Percentiles rank a stretch among this genome's conserved stretches.
Conservation (phyloP, 2,329 filamentous ascomycete genomes). For the Byssochlamys sp. region DNA sequence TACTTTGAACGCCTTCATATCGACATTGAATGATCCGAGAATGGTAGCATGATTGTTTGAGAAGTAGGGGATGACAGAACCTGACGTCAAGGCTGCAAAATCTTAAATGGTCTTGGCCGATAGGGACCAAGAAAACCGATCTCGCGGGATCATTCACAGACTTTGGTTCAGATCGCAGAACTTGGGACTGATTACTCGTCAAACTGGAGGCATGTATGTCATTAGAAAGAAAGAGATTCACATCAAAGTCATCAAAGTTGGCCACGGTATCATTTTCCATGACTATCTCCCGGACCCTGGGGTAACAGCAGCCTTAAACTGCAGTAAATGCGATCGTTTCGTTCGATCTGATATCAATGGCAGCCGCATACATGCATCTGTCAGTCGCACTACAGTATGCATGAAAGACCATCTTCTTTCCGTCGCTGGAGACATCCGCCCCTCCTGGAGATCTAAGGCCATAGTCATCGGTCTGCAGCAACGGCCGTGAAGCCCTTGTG, state of each 20-base stretch:
- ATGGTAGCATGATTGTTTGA: too few relatives aligned
- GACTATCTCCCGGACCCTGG: neutral
- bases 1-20: neutral
- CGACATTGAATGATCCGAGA: too few relatives aligned
- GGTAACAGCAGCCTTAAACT: neutral
- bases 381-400: constrained; percentile 13
- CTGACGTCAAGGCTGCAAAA: neutral
- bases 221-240: neutral
- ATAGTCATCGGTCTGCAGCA: constrained; percentile 25
- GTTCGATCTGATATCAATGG: constrained; percentile 13
- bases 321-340: constrained; percentile 3
- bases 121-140: neutral
- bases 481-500: constrained; percentile 17
- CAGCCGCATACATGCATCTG: constrained; percentile 19
- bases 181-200: neutral
- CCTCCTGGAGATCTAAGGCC: constrained; percentile 17
- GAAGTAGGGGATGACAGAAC: too few relatives aligned
- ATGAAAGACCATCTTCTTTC: constrained; percentile 21
- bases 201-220: neutral
- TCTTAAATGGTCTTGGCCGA: neutral
- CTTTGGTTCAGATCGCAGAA: neutral
- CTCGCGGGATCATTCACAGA: neutral
- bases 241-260: neutral
- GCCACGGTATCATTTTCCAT: neutral
- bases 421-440: constrained; percentile 16